Conservation (phyloP, 768 basidiomycete genomes). For the Suillus sp. region DNA sequence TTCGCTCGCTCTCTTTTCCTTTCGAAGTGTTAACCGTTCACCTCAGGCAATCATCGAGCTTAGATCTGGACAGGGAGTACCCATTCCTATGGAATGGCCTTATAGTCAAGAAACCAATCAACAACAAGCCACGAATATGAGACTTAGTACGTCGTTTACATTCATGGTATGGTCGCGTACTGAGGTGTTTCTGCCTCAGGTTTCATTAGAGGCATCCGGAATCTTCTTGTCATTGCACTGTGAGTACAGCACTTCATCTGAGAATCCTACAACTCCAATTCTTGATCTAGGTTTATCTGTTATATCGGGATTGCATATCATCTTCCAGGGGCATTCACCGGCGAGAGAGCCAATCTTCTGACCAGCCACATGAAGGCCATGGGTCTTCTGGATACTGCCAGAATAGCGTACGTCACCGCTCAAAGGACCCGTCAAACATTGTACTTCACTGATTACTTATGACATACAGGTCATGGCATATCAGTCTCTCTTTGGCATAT, state of each 20-base stretch:
- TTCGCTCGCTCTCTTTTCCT: neutral
- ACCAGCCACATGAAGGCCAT: conserved; percentile 79
- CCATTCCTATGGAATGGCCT: conserved; percentile 72
- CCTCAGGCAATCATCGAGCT: conserved; percentile 71
- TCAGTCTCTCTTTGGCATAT: conserved; percentile 65
- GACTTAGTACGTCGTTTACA: conserved; percentile 50
- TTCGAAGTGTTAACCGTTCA: conserved; percentile 1
- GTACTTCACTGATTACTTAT: conserved; percentile 9
- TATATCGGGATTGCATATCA: conserved; percentile 80
- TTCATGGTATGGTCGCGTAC: neutral
- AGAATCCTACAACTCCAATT: conserved; percentile 6
- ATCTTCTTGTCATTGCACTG: conserved; percentile 68
- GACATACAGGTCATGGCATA: conserved; percentile 56
- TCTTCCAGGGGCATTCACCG: conserved; percentile 67
- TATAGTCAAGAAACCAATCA: conserved; percentile 69
- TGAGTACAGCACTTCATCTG: conserved; percentile 33
- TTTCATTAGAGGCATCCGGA: conserved; percentile 62
- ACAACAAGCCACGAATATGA: conserved; percentile 54
- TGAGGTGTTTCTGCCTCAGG: conserved; percentile 38
- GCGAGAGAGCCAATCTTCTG: conserved; percentile 63
- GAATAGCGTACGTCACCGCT: conserved; percentile 49
- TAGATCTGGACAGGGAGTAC: conserved; percentile 54
- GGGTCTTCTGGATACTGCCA: conserved; percentile 73
- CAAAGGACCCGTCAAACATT: neutral
- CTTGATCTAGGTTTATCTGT: conserved; percentile 54